A percentile compares a stretch with the other conserved stretches of the same genome.
Evolutionary conservation across 2,329 filamentous ascomycete species (phyloP).

Genomic region (Ophiocordyceps australis): DNA sequence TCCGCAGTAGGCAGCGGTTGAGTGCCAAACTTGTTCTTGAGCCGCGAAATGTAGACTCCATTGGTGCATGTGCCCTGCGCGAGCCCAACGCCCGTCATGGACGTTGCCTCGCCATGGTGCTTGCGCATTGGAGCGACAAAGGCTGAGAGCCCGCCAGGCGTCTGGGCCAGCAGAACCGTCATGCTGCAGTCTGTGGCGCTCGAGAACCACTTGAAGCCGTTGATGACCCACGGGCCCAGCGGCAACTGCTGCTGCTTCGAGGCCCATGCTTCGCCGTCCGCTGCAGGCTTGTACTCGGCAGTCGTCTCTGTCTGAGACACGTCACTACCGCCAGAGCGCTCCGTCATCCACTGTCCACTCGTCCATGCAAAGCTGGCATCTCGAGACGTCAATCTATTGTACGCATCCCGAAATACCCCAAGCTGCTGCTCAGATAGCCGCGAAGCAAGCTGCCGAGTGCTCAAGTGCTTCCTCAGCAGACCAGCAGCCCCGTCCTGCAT

Average conservation of each 20-base stretch:
- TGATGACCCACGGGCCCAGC: slow-evolving; percentile 39
- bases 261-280: slow-evolving; percentile 3
- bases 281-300: slow-evolving; percentile 18
- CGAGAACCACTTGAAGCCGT: slow-evolving; percentile 45
- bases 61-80: slow-evolving; percentile 31
- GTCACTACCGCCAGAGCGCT: slow-evolving; percentile 50
- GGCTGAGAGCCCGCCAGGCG: slow-evolving; percentile 29
- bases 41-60: slow-evolving; percentile 46
- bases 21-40: slow-evolving; percentile 60
- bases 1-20: slow-evolving; percentile 54
- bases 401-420: slow-evolving; percentile 31
- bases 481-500: slow-evolving; percentile 48
- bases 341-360: slow-evolving; percentile 65
- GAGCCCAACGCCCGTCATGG: slow-evolving; percentile 8
- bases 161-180: slow-evolving; percentile 44
- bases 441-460: slow-evolving; percentile 8
- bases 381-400: slow-evolving; percentile 31
- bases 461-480: slow-evolving; percentile 26
- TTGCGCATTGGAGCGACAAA: slow-evolving; percentile 48
- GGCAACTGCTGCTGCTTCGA: slow-evolving; percentile 8
- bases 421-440: slow-evolving; percentile 12
- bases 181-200: slow-evolving; percentile 19
- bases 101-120: slow-evolving; percentile 13
- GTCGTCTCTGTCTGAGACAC: slow-evolving; percentile 50
- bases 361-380: slow-evolving; percentile 40